These are phyloP conservation scores for Leersia perrieri DNA, from an alignment of 176 grass and related monocot genomes.

Conservation along the genomic window DNA sequence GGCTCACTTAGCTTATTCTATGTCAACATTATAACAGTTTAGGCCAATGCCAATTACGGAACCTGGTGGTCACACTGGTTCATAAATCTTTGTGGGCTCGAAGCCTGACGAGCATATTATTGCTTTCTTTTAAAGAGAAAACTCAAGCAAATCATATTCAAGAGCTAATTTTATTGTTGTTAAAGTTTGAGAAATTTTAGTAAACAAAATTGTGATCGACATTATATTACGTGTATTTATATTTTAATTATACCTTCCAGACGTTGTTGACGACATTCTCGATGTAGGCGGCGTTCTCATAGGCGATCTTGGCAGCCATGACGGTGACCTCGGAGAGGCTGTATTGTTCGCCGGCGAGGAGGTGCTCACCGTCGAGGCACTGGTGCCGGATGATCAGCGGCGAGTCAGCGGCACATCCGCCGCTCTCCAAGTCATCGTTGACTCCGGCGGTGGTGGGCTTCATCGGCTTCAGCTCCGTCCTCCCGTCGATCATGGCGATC, in stretches of 20 bases:
- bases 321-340: conserved; percentile 31
- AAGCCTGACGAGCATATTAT: too few species aligned
- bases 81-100: too few species aligned
- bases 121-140: too few species aligned
- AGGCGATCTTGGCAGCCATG: conserved; percentile 50
- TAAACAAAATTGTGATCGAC: background rate
- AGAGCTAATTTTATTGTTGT: too few species aligned
- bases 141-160: too few species aligned
- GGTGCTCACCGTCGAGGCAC: background rate
- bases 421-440: conserved; percentile 25
- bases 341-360: background rate
- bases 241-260: conserved; percentile 52
- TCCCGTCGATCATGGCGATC: conserved; percentile 44
- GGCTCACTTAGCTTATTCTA: too few species aligned
- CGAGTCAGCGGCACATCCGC: background rate
- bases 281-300: conserved; percentile 60
- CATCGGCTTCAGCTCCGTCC: conserved; percentile 46
- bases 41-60: too few species aligned
- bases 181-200: too few species aligned
- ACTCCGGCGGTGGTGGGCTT: conserved; percentile 7
- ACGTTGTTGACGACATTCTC: conserved; percentile 55
- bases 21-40: too few species aligned
- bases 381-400: conserved; percentile 16
- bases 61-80: too few species aligned
- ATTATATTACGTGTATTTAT: background rate